Conservation (phyloP, 805 yeast genomes). For the Candida taoyuanica region DNA sequence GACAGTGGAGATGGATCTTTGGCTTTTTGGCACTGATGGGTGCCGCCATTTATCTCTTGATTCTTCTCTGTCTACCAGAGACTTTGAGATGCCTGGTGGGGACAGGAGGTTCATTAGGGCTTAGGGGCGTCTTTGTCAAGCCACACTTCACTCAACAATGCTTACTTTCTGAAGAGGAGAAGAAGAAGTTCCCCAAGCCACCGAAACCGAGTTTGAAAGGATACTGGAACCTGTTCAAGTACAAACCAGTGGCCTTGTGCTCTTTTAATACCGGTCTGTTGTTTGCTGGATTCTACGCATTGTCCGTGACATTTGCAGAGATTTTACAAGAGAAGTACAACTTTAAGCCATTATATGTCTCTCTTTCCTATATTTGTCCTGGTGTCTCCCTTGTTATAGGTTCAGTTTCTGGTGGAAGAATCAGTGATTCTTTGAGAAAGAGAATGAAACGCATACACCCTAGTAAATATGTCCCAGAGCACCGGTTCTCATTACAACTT, state of each 20-base stretch:
- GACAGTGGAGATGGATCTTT: conserved; percentile 82
- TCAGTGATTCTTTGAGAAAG: conserved; percentile 38
- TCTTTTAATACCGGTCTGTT: conserved; percentile 44
- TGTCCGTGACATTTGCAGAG: conserved; percentile 45
- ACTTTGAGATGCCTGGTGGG: conserved; percentile 65
- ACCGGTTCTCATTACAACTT: conserved; percentile 39
- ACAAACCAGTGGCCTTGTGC: conserved; percentile 41
- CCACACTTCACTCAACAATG: conserved; percentile 30
- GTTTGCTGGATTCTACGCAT: conserved; percentile 52
- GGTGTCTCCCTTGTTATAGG: conserved; percentile 46
- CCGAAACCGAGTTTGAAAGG: conserved; percentile 39
- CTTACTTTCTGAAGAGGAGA: conserved; percentile 9
- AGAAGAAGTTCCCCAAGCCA: conserved; percentile 37
- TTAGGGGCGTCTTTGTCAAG: conserved; percentile 25
- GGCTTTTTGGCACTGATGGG: conserved; percentile 71
- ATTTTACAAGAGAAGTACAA: conserved; percentile 35
- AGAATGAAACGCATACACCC: conserved; percentile 17
- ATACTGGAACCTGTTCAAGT: conserved; percentile 35
- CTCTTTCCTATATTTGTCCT: conserved; percentile 49
- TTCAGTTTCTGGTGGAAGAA: conserved; percentile 43
- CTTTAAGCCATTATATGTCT: conserved; percentile 33
- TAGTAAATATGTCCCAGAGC: conserved; percentile 37
- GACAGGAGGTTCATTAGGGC: conserved; percentile 35
- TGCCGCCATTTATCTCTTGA: conserved; percentile 45
- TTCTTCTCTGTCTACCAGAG: conserved; percentile 68